Base-by-base conservation (phyloP, 768 basidiomycete species). In the Mycena galopus region DNA sequence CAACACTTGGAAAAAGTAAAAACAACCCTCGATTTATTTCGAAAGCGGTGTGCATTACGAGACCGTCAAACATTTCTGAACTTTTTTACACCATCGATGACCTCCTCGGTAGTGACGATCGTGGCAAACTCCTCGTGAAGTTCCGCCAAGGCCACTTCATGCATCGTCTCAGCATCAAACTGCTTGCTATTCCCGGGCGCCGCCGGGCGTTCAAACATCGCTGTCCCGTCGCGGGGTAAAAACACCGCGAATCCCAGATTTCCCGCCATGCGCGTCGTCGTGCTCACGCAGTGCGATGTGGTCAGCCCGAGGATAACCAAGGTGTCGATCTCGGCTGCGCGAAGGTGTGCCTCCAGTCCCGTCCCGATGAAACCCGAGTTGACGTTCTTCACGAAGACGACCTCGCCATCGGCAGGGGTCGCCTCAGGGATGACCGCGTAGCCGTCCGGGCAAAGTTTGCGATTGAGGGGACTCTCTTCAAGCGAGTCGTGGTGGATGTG, bases 351-450 rank as follows among this genome's bases (percentile, higher is more conserved):
- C 55, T 79, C 77, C 11, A 79, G 71, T 1, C 71, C 73, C n/a
- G 77, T 79, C 27, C 78, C 78, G 39, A 79, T 78, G 73, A 79
- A 79, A 16, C 69, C 69, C 6, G 77, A 78, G 64, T 76, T 76
- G 51, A 77, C 78, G 53, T 71, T 65, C 66, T 79, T 79, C 33
- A 74, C 67, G 63, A 77, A 77, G 14, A 78, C n/a, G 32, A 69
- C 33, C 51, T 79, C 77, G 55, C 64, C 76, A 1, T 61, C 68
- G 44, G 72, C 30, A 8, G 73, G 73, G 10, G 62, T 65, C 10
- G 78, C 76, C 50, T 71, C 67, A 9, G 74, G 73, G 10, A 58
- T 37, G 29, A 73, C 64, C 16, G 47, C 62, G 50, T 71, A 73
- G 4, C 78, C 78, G n/a, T 69, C 69, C 4, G 76, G 71, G 32